These are phyloP conservation scores for Penicillium argentinense DNA, from an alignment of 495 filamentous ascomycete genomes.

Conservation along the genomic window DNA sequence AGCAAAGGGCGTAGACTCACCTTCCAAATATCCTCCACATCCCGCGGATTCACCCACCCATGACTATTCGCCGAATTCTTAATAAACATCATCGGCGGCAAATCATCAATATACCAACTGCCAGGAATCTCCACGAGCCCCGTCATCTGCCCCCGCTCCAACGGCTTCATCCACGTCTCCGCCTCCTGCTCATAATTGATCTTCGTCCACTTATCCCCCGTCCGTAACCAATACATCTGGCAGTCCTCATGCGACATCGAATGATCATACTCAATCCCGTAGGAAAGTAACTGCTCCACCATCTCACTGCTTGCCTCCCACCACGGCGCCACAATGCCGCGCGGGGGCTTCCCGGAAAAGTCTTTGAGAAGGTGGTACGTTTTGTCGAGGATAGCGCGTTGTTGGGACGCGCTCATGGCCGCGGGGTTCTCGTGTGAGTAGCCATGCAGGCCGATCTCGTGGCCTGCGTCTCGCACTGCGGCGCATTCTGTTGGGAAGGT, in stretches of 20 bases:
- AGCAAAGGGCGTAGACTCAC: no score
- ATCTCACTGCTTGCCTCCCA: conserved; percentile 70
- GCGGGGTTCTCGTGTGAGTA: conserved; percentile 77
- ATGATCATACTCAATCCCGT: conserved; percentile 71
- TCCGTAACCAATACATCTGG: conserved; percentile 63
- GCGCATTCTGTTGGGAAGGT: conserved; percentile 76
- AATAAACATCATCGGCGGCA: conserved; percentile 63
- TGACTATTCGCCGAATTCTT: conserved; percentile 59
- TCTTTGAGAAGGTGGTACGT: conserved; percentile 70
- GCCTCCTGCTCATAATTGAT: conserved; percentile 62
- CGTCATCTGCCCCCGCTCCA: conserved; percentile 51
- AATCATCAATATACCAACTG: conserved; percentile 69
- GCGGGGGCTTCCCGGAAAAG: conserved; percentile 73
- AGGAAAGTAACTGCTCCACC: conserved; percentile 63
- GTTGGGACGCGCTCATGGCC: conserved; percentile 72
- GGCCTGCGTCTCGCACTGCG: conserved; percentile 70
- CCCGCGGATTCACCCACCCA: conserved; percentile 60
- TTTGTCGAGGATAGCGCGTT: conserved; percentile 73
- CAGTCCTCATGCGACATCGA: conserved; percentile 67
- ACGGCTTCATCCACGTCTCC: conserved; percentile 66
- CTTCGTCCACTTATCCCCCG: conserved; percentile 61
- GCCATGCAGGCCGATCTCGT: conserved; percentile 76
- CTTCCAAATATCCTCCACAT: conserved; percentile 59
- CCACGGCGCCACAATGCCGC: conserved; percentile 64
- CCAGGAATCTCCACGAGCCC: conserved; percentile 66